Base-by-base conservation (phyloP, 345 rosid genomes). In the Stellera chamaejasme region DNA sequence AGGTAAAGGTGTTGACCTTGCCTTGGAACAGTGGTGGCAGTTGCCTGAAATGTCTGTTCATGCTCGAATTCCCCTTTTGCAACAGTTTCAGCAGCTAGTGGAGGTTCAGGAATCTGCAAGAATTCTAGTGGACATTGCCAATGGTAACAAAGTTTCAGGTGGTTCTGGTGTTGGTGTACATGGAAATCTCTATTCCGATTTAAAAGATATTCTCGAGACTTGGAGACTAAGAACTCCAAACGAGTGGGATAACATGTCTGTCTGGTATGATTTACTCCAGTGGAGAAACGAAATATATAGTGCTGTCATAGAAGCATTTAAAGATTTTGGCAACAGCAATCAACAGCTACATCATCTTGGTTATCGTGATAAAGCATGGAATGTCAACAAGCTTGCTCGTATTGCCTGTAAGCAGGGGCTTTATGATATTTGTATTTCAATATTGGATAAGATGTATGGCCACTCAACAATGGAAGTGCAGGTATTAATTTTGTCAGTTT, bases 251-350 rank as follows among this genome's bases (percentile, higher is more conserved):
- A 81, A 81, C 68, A 89, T 89, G 97, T 78, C 99, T 27, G 80
- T 82, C 61, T 93, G 97, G 99, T 89, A 77, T 77, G 99, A 93
- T 76, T 77, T 89, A 77, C 89, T 93, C 59, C 96, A 87, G 56
- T 93, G 99, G 99, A 84, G 99, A 68, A 93, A 93, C 72, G 97
- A 93, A 78, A 93, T 87, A 82, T 93, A 89, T 69, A 93, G 80
- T 73, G 81, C 82, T 68, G 91, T 87, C 25, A 87, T 89, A 28
- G 99, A 93, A 67, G 91, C 97, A 23, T 93, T 93, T 76, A 93
- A 93, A 78, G 99, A 93, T 57, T 77, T 83, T 45, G 76, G 58
- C 52, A 64, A 73, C 60, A 56, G 87, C 54, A 93, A 93, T 69
- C 76, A 89, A 50, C 92, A 79, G 72, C 96, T 93, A 53, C 90